Evolutionary conservation across 2,329 filamentous ascomycete species (phyloP), one percentile per base, ranked within the genome.

Genomic region (Ascosphaera apis): DNA sequence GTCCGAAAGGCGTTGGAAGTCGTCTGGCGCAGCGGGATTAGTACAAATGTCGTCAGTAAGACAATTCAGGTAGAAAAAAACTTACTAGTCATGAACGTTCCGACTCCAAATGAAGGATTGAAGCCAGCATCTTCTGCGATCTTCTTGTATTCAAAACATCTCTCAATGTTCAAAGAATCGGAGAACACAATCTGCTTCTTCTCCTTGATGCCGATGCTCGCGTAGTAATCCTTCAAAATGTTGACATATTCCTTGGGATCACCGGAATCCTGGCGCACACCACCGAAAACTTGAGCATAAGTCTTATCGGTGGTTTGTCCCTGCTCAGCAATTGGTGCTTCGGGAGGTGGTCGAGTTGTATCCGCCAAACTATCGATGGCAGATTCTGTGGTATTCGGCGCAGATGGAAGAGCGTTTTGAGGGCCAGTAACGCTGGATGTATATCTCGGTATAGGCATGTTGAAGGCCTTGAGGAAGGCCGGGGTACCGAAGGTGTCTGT

Each of bases 401-500:
- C 48, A 32, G 61, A 63, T 11, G 56, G 41, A 4, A 50, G 38
- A 2, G 54, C 58, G 23, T 54, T 48, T 15, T 50, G 51, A n/a
- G 51, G 44, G 6, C 59, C 59, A 15, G 49, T 45, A 16, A 49
- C 49, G 17, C 60, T 56, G 2, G 50, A 56, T 30, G 58, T 60
- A 41, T 54, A 50, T 8, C 44, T 41, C 3, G 65, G 65, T 19
- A 75, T 63, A 1, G 73, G 72, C 49, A 73, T 70, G 46, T 69
- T 72, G 60, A 98, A 98, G 0, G 81, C 75, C 41, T 72, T 70
- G 35, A 98, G 65, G 56, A 98, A 98, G 33, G 79, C 71, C 3
- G 77, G 74, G 0, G 88, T 98, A 33, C 88, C 88, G 48, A 95
- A 95, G 0, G 88, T 98, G 56, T 98, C 88, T 0, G 88, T 98